Base-by-base conservation (phyloP, 1,284 basidiomycete species). In the Sanghuangporus weigelae region DNA sequence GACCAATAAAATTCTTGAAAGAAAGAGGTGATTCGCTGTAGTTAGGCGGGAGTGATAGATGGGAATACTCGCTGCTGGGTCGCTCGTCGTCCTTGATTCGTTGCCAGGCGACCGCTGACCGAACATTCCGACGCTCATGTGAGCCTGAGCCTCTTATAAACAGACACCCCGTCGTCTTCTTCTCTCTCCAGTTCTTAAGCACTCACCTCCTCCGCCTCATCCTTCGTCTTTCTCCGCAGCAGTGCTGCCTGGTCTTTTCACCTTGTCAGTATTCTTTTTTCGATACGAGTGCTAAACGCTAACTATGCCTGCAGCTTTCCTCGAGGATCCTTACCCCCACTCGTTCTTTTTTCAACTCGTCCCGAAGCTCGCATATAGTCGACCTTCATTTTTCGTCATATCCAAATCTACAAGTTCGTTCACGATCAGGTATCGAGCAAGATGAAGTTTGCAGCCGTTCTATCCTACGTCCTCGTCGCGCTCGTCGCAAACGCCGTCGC, bases 401-500 rank as follows among this genome's bases (percentile, higher is more conserved):
- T 58, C 44, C 53, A 12, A 16, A 6, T 36, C n/a, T n/a, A 49
- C 48, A 21, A 54, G 31, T 23, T 8, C 44, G 16, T 46, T 46
- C 16, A 46, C 44, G 44, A 46, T 46, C 44, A 46, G 44, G 44
- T n/a, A 46, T 46, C 44, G 44, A 54, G 68, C 71, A 75, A 67
- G 71, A 85, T 86, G 84, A 83, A 81, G 76, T 78, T 83, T 74
- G 75, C 79, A 39, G 71, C 72, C 66, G 72, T 76, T 54, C 66
- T 81, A 65, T 73, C 79, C 42, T 68, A 81, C 64, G 69, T 79
- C 65, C 58, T 81, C 67, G 71, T 82, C 58, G 78, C 83, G 49
- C 68, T 79, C 60, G 63, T 84, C 63, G 73, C 75, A n/a, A 67
- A 65, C 57, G 59, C 58, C 67, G 68, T 61, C 50, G 65, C 63